Conservation (phyloP, 495 filamentous ascomycete species). For the Lophium mytilinum region DNA sequence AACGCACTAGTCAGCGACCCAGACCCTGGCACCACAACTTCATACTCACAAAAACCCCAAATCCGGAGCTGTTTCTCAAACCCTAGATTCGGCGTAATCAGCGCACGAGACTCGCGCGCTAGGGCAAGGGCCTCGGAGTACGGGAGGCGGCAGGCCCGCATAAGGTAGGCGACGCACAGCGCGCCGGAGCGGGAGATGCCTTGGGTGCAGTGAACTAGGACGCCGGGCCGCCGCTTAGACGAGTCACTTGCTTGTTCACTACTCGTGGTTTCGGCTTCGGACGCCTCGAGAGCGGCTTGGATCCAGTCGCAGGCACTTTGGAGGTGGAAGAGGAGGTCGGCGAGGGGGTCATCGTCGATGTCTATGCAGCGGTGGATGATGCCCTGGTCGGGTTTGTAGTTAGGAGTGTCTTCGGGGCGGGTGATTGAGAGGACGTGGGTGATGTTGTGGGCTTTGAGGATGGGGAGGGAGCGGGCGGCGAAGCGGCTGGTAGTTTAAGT, state of each 20-base stretch:
- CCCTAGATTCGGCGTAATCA: not conserved
- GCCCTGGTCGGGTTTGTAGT: not conserved
- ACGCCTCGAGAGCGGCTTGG: not conserved
- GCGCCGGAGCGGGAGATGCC: slow-evolving; percentile 3
- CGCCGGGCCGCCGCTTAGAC: not conserved
- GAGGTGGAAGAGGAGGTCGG: not conserved
- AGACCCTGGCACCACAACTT: not conserved
- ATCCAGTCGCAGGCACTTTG: slow-evolving; percentile 1
- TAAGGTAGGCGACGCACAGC: not conserved
- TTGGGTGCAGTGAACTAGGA: not conserved
- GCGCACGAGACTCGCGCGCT: not conserved
- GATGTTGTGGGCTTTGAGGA: not conserved
- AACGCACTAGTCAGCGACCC: not conserved
- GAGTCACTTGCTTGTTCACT: not conserved
- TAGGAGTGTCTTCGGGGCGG: not conserved
- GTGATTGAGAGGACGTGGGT: not conserved
- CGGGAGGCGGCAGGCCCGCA: not conserved
- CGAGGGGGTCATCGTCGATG: slow-evolving; percentile 1
- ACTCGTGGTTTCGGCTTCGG: not conserved
- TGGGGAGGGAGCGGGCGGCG: not conserved
- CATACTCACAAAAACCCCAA: slow-evolving; percentile 3
- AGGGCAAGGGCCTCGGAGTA: slow-evolving; percentile 1
- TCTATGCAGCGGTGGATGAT: not conserved
- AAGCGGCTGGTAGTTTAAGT: not conserved
- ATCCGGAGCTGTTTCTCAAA: slow-evolving; percentile 5